Evolutionary conservation across 2,329 filamentous ascomycete species (phyloP).

Genomic region (Xylariaceae sp.): DNA sequence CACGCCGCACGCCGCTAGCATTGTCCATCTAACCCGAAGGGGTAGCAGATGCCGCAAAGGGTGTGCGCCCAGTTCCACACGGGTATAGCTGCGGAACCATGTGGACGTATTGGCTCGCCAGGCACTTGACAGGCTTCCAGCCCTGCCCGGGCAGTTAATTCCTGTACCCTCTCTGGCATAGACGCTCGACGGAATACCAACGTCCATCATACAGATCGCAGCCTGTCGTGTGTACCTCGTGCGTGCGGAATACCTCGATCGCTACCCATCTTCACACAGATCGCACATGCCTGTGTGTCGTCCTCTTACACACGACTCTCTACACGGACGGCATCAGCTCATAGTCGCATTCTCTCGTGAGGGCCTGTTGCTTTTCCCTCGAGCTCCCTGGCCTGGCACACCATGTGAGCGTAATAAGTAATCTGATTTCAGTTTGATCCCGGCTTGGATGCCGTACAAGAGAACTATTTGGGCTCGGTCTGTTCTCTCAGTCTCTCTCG

Average conservation of each 20-base stretch:
- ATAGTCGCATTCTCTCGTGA: slow-evolving; percentile 22
- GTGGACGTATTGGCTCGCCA: slow-evolving; percentile 16
- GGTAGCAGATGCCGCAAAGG: background rate
- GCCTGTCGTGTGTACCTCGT: too few species aligned
- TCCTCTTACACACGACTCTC: background rate
- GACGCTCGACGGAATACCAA: too few species aligned
- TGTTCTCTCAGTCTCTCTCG: background rate
- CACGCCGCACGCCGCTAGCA: background rate
- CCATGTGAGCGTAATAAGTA: slow-evolving; percentile 20
- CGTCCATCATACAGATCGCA: too few species aligned
- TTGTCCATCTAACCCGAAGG: background rate
- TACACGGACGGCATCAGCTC: slow-evolving; percentile 18
- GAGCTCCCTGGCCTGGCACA: slow-evolving; percentile 18
- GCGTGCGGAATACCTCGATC: too few species aligned
- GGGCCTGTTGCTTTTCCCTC: slow-evolving; percentile 17
- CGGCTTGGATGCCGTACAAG: background rate
- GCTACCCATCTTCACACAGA: background rate
- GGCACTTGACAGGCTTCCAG: slow-evolving; percentile 11
- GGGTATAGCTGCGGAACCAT: slow-evolving; percentile 20
- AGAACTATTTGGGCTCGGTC: background rate
- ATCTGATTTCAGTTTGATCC: slow-evolving; percentile 10
- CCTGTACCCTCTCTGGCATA: background rate
- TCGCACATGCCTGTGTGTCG: background rate
- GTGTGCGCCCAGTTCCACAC: slow-evolving; percentile 10
- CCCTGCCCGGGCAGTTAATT: background rate